phyloP scores from a whole-genome alignment of 2,329 filamentous ascomycete genomes.

The Bipolaris oryzae region DNA sequence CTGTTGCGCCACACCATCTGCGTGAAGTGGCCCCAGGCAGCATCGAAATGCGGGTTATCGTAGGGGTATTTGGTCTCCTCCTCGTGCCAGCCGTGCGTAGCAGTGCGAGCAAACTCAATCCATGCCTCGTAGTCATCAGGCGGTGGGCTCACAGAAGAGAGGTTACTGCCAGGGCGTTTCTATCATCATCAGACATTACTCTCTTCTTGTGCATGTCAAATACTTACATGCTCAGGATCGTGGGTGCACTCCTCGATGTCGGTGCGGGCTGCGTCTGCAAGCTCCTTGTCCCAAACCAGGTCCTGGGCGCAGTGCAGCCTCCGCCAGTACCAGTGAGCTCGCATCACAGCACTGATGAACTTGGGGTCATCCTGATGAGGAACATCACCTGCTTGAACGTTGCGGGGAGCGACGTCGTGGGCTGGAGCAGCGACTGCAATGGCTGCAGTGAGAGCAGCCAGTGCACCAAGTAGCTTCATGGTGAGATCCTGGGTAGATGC shows the following conservation, averaged over 20 bases:
- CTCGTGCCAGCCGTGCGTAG: conserved; percentile 46
- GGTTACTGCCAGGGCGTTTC: conserved; percentile 44
- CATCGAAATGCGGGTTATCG: conserved; percentile 35
- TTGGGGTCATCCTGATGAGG: conserved; percentile 36
- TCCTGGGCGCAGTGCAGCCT: conserved; percentile 45
- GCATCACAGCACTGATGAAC: conserved; percentile 42
- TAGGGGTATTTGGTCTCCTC: conserved; percentile 46
- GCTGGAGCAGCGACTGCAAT: conserved; percentile 32
- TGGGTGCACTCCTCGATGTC: conserved; percentile 36
- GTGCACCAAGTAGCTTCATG: conserved; percentile 36
- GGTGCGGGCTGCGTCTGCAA: conserved; percentile 34
- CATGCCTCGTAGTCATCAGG: conserved; percentile 34
- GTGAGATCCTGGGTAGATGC: conserved; percentile 3
- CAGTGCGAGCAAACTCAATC: conserved; percentile 37
- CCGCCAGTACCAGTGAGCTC: conserved; percentile 48
- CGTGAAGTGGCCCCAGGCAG: conserved; percentile 47
- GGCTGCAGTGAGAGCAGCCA: conserved; percentile 31
- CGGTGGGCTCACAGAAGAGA: conserved; percentile 34
- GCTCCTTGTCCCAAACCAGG: conserved; percentile 38
- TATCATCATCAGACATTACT: conserved; percentile 16
- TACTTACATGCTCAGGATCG: conserved; percentile 37
- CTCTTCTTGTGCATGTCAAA: neutral
- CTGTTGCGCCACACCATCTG: conserved; percentile 50
- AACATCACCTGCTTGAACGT: conserved; percentile 24
- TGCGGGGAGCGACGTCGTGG: conserved; percentile 20